Evolutionary conservation across 768 basidiomycete species (phyloP).

Genomic region (Lentinula edodes): DNA sequence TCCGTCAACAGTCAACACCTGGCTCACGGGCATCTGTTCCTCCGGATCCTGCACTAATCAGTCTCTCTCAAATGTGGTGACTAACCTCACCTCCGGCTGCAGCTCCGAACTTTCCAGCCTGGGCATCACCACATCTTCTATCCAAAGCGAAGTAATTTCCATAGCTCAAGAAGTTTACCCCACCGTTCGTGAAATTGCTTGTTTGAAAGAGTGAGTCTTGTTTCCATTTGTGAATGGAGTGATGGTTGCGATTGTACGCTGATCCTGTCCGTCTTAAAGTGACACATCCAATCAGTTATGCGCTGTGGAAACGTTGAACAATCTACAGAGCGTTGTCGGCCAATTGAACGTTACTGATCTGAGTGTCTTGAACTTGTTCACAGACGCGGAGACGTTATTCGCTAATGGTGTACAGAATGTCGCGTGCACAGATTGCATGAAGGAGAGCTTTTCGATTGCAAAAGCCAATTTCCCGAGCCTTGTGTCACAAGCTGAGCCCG

Average conservation of each 20-base stretch:
- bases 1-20: slow-evolving; percentile 37
- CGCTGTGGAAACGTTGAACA: slow-evolving; percentile 42
- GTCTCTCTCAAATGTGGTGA: slow-evolving; percentile 39
- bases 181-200: slow-evolving; percentile 39
- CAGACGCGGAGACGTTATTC: slow-evolving; percentile 19
- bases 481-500: slow-evolving; percentile 17
- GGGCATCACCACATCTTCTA: slow-evolving; percentile 16
- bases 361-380: slow-evolving; percentile 14
- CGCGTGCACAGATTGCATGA: slow-evolving; percentile 40
- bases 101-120: slow-evolving; percentile 24
- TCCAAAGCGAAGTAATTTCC: slow-evolving; percentile 17
- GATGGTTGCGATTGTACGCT: background rate
- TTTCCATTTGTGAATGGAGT: background rate
- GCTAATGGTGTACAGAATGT: slow-evolving; percentile 25
- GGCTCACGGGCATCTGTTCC: slow-evolving; percentile 47
- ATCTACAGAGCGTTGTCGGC: slow-evolving; percentile 35
- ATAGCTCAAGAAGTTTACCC: slow-evolving; percentile 41
- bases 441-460: slow-evolving; percentile 35
- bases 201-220: slow-evolving; percentile 49
- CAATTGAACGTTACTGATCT: slow-evolving; percentile 21
- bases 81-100: slow-evolving; percentile 45
- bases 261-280: background rate
- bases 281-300: slow-evolving; percentile 42
- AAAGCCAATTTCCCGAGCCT: slow-evolving; percentile 26
- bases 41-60: slow-evolving; percentile 42